Evolutionary conservation across 2,329 filamentous ascomycete genomes (phyloP), one percentile per base, ranked within the genome.

Genomic region (Fusarium tricinctum): DNA sequence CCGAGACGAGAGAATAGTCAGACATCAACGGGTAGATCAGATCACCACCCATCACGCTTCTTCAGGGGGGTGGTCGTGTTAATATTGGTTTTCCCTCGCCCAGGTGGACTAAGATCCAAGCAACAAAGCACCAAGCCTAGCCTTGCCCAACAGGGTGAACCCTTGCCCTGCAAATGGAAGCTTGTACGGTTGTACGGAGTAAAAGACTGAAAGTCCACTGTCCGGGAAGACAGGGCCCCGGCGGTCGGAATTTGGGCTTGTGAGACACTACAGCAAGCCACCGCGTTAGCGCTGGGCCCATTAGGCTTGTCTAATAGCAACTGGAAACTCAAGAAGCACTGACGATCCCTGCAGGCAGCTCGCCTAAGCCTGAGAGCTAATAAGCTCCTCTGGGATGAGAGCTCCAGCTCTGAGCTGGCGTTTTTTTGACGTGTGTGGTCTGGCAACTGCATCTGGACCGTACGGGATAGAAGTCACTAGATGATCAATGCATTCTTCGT

Each of bases 211-310:
- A 32, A 33, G 30, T 33, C 30, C 30, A 33, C 30, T 33, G 30
- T 43, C 64, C 63, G 60, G 63, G 55, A 64, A 71, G 66, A 49
- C 63, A n/a, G 60, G 47, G 51, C 53, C 63, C 62, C 54, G 60
- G 52, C 53, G 38, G 72, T 71, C 72, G 72, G 70, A 66, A 73
- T 71, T 70, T 67, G 63, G 53, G 50, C 67, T 33, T 66, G 70
- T 74, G 64, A 74, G 72, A 74, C 72, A 65, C 33, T 51, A 30
- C 28, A 58, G 43, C 70, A 63, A 74, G 66, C 66, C 72, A 69
- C 61, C 39, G 53, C 54, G 46, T 69, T 74, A 70, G 72, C 72
- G 67, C 50, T 30, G 63, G 47, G 60, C 67, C 28, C 47, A 46
- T 38, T n/a, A 38, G 30, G 14, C 14, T 33, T 33, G 30, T 32